Conservation (phyloP, 805 yeast genomes). For the Gaillardinia entomophila region DNA sequence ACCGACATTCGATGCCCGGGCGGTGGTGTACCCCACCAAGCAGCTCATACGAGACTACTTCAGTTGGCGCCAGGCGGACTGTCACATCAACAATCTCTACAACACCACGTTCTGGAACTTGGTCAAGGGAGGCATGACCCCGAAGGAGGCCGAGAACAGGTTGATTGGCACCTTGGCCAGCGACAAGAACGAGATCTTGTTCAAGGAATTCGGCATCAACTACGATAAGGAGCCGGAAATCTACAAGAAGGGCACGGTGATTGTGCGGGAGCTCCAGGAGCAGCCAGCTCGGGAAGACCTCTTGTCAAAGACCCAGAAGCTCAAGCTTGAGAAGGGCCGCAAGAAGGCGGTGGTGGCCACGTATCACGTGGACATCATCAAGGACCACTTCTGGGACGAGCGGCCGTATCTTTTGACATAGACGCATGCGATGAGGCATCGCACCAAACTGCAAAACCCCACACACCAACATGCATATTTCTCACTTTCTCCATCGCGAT, state of each 20-base stretch:
- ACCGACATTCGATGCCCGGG: conserved; percentile 90
- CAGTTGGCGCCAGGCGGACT: conserved; percentile 94
- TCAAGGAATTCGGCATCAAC: conserved; percentile 71
- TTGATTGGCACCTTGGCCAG: conserved; percentile 73
- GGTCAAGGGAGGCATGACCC: conserved; percentile 57
- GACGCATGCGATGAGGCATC: neutral
- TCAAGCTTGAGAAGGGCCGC: conserved; percentile 43
- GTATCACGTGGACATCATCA: conserved; percentile 58
- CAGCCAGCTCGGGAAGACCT: conserved; percentile 7
- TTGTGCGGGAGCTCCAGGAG: conserved; percentile 43
- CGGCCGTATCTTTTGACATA: conserved; percentile 24
- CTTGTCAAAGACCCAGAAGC: conserved; percentile 40
- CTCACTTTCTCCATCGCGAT: neutral
- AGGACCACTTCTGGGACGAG: conserved; percentile 56
- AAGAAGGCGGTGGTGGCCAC: conserved; percentile 41
- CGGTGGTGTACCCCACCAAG: conserved; percentile 73
- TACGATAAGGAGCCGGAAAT: conserved; percentile 89
- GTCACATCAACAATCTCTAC: conserved; percentile 90
- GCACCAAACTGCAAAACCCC: neutral
- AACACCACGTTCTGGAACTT: conserved; percentile 91
- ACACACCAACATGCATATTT: neutral
- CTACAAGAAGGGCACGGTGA: conserved; percentile 75
- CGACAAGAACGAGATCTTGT: conserved; percentile 87
- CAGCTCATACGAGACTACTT: conserved; percentile 69
- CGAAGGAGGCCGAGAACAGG: conserved; percentile 74